A percentile compares a stretch with the other conserved stretches of the same genome.
Conservation (phyloP, 2,329 filamentous ascomycete species). For the Trichoderma arundinaceum region DNA sequence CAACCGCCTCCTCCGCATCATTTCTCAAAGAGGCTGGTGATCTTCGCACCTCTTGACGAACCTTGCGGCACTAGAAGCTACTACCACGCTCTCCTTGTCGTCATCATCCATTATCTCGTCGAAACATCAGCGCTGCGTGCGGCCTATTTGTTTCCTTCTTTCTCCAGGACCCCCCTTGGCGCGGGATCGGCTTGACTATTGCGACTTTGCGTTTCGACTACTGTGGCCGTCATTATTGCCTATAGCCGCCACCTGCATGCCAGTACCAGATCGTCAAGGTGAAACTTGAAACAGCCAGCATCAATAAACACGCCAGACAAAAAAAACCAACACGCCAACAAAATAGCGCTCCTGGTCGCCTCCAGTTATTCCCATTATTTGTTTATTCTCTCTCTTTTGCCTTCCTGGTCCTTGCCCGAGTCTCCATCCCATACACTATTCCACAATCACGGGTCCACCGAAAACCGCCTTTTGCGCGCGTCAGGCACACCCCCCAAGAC, state of each 20-base stretch:
- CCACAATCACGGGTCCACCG: slow-evolving; percentile 15
- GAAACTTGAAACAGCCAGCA: slow-evolving; percentile 16
- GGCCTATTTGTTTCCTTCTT: slow-evolving; percentile 9
- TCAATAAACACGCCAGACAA: slow-evolving; percentile 17
- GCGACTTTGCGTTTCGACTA: slow-evolving; percentile 23
- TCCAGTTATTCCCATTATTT: background rate
- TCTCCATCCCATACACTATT: slow-evolving; percentile 24
- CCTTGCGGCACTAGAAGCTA: background rate
- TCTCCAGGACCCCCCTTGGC: background rate
- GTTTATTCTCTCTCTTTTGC: background rate
- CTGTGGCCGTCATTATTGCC: slow-evolving; percentile 2
- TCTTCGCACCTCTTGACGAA: slow-evolving; percentile 10
- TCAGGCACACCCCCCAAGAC: slow-evolving; percentile 22
- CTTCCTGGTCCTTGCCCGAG: slow-evolving; percentile 23
- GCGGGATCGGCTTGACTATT: slow-evolving; percentile 26
- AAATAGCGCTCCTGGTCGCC: slow-evolving; percentile 8
- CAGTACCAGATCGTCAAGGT: slow-evolving; percentile 15
- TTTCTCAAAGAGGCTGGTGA: slow-evolving; percentile 27
- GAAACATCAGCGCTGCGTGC: slow-evolving; percentile 7
- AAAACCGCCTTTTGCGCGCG: background rate
- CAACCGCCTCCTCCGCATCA: slow-evolving; percentile 25
- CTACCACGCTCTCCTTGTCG: background rate
- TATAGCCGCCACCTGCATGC: slow-evolving; percentile 14
- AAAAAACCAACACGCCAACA: background rate
- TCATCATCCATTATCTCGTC: slow-evolving; percentile 1